phyloP scores from a whole-genome alignment of 805 yeast species.

The Suhomyces pyralidae region DNA sequence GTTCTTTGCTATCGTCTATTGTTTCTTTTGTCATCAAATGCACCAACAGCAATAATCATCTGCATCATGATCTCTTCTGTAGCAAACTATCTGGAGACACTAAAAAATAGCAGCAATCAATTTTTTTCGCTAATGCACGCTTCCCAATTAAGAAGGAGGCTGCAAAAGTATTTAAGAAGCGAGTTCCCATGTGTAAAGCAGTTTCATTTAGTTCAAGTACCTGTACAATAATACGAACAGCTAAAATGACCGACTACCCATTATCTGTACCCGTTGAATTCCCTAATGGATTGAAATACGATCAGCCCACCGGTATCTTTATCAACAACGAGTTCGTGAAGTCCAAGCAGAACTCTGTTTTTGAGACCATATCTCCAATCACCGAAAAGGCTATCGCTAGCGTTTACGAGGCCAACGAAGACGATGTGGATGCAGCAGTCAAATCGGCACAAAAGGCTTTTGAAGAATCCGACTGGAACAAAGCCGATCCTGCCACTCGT shows the following conservation, averaged over 20 bases:
- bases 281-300: slow-evolving; percentile 70
- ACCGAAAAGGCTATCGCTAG: slow-evolving; percentile 67
- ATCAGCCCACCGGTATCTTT: slow-evolving; percentile 85
- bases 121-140: neutral
- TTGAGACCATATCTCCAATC: slow-evolving; percentile 62
- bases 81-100: neutral
- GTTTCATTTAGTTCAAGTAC: too few relatives aligned
- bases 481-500: slow-evolving; percentile 62
- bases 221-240: too few relatives aligned
- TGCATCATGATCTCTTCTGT: neutral
- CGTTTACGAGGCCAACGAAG: slow-evolving; percentile 70
- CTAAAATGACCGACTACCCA: slow-evolving; percentile 17
- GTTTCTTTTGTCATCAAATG: neutral
- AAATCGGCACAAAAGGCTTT: slow-evolving; percentile 79
- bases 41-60: neutral
- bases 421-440: slow-evolving; percentile 81
- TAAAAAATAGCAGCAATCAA: neutral
- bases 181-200: neutral
- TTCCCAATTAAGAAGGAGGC: neutral
- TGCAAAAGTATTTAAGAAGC: neutral
- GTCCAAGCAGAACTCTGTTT: slow-evolving; percentile 52
- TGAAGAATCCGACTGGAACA: slow-evolving; percentile 59
- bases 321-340: slow-evolving; percentile 78
- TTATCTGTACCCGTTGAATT: slow-evolving; percentile 46
- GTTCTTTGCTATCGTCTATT: neutral